Conservation (phyloP, 1,284 basidiomycete species). For the Fomitopsis pinicola region DNA sequence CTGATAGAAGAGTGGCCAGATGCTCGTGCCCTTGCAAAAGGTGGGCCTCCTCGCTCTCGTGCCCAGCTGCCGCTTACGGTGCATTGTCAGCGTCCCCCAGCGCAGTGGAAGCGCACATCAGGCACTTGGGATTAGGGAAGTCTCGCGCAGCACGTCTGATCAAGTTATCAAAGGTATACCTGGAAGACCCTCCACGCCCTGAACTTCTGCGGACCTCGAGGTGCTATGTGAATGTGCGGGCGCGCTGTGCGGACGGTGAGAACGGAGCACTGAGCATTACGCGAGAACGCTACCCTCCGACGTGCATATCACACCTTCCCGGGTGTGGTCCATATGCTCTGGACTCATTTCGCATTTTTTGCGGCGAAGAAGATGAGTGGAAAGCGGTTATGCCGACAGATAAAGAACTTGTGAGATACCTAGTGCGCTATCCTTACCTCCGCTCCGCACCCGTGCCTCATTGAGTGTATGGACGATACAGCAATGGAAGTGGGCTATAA, state of each 20-base stretch:
- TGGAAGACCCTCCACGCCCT: not conserved
- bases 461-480: constrained; percentile 15
- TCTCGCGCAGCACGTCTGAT: constrained; percentile 2
- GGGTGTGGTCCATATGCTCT: constrained; percentile 60
- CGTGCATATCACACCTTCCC: constrained; percentile 49
- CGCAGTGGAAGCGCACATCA: constrained; percentile 1
- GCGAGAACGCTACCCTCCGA: constrained; percentile 33
- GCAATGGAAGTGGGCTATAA: constrained; percentile 62
- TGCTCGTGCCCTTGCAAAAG: constrained; percentile 44
- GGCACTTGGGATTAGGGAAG: constrained; percentile 1
- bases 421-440: constrained; percentile 34
- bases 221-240: not conserved
- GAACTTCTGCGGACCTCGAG: not conserved
- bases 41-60: constrained; percentile 23
- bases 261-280: not conserved
- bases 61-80: not conserved
- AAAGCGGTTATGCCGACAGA: constrained; percentile 51
- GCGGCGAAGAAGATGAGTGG: constrained; percentile 45
- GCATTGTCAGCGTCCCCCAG: not conserved
- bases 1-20: constrained; percentile 50
- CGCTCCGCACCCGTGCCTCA: too few species aligned
- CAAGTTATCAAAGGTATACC: not conserved
- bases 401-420: constrained; percentile 56
- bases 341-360: constrained; percentile 68
- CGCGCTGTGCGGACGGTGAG: not conserved